Evolutionary conservation across 495 filamentous ascomycete genomes (phyloP).

Genomic region (Filosporella fistucella): DNA sequence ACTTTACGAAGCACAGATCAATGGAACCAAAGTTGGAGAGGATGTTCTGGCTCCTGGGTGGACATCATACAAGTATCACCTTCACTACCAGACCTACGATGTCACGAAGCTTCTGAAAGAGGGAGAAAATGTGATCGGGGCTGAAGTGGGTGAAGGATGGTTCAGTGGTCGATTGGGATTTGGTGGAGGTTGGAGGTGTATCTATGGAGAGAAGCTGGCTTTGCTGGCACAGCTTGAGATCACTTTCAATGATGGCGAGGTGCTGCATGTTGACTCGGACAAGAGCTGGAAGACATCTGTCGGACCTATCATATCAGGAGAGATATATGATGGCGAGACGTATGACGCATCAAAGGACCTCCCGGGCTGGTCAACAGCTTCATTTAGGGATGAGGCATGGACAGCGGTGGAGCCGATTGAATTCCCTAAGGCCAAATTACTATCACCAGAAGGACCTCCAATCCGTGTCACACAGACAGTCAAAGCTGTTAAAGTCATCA

Average conservation of each 20-base stretch:
- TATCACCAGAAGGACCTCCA: constrained; percentile 15
- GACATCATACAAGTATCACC: constrained; percentile 46
- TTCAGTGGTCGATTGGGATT: constrained; percentile 39
- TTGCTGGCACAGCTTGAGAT: constrained; percentile 41
- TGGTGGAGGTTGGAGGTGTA: constrained; percentile 9
- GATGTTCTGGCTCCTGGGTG: constrained; percentile 45
- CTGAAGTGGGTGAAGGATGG: constrained; percentile 52
- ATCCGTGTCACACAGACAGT: constrained; percentile 22
- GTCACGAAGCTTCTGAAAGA: constrained; percentile 30
- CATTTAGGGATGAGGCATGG: constrained; percentile 19
- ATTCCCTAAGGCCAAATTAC: constrained; percentile 11
- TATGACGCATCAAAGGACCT: constrained; percentile 37
- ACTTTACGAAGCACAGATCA: constrained; percentile 45
- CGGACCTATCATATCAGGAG: constrained; percentile 38
- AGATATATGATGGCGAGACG: constrained; percentile 50
- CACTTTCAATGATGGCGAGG: constrained; percentile 21
- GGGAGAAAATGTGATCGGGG: constrained; percentile 40
- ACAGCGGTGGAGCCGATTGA: constrained; percentile 1
- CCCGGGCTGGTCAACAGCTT: constrained; percentile 14
- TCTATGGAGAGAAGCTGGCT: constrained; percentile 44
- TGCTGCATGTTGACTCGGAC: constrained; percentile 33
- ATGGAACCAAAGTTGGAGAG: constrained; percentile 44
- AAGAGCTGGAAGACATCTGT: constrained; percentile 35
- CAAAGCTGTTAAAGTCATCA: constrained; percentile 32
- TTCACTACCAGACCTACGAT: constrained; percentile 48